Evolutionary conservation across 139 green algal genomes (phyloP), one percentile per base, ranked within the genome.

Genomic region (Chlorella sp.): DNA sequence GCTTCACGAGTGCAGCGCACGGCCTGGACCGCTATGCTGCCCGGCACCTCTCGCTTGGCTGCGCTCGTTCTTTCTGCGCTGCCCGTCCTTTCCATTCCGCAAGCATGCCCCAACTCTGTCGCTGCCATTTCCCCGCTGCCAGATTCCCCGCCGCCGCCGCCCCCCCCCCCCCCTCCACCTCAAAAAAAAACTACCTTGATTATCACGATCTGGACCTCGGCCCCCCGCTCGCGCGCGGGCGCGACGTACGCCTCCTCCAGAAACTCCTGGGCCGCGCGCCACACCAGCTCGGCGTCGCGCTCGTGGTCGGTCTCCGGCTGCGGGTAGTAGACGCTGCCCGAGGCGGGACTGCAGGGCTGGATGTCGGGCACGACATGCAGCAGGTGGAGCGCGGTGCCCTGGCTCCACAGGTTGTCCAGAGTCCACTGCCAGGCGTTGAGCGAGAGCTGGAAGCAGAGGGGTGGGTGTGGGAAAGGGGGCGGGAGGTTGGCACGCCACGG

Each of bases 301-400:
- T 68, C 71, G 27, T 33, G 71, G 58, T 68, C 56, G 8, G 56
- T n/a, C n/a, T n/a, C n/a, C n/a, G 58, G 71, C 42, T 60, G 23
- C 12, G 19, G 56, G 56, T 74, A 79, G 33, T 73, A 79, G 29
- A 82, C 45, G 31, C 27, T 46, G 29, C 76, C 76, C 5, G 23
- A 42, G 29, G 67, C 55, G 3, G 67, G 67, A n/a, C n/a, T n/a
- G 38, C 25, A n/a, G 38, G 29, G 40, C 42, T 81, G 59, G 27
- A 71, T 29, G 31, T 82, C 67, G 2, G 76, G 56, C 51, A 82
- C 67, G 21, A 82, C 67, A 19, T 82, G 76, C n/a, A 82, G 53
- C n/a, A 82, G 36, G 76, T 82, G 76, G 55, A 82, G 48, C 61
- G 67, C 62, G 23, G 80, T 67, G 2, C 36, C 43, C 0, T n/a